Evolutionary conservation across 2,329 filamentous ascomycete genomes (phyloP), one percentile per base, ranked within the genome.

Genomic region (Didymella pomorum): DNA sequence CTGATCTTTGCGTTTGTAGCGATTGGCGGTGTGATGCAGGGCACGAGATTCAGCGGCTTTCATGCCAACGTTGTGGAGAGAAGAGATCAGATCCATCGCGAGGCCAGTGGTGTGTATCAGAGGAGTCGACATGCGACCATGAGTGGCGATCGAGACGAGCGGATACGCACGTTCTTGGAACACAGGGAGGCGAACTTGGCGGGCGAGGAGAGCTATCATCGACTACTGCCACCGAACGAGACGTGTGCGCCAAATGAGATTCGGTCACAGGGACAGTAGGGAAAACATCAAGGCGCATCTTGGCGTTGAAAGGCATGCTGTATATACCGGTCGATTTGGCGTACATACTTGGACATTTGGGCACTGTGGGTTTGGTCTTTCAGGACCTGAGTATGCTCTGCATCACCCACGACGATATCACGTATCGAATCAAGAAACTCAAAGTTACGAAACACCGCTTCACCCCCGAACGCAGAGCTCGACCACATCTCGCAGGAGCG

Each of bases 121-220:
- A 81, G 81, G 58, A 82, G 84, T 63, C 80, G 84, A 69, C 76
- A 82, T 67, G 80, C 86, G 54, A 79, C 82, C 60, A 81, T 82
- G 49, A 78, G 83, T 35, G 69, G 79, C 72, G 68, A 78, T 59
- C 76, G 76, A 52, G 76, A 82, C 41, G 79, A 81, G 69, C 83
- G 92, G 51, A 88, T 98, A 37, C 85, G 92, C 65, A 87, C 80
- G 53, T 98, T 98, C 71, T 65, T 98, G 58, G 86, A 87, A 69
- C 79, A 81, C 35, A 71, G 76, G 25, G 79, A 81, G 41, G 73
- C 76, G 14, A 67, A 79, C 18, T 70, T 71, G 33, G 60, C 66
- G 3, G 70, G 77, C 48, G 81, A 83, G 35, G 81, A 82, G 55
- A 77, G 75, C 50, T 79, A 80, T 46, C 76, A 78, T 49, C 78